Evolutionary conservation across 2,329 filamentous ascomycete species (phyloP).

Genomic region (Pyrenophora teres): DNA sequence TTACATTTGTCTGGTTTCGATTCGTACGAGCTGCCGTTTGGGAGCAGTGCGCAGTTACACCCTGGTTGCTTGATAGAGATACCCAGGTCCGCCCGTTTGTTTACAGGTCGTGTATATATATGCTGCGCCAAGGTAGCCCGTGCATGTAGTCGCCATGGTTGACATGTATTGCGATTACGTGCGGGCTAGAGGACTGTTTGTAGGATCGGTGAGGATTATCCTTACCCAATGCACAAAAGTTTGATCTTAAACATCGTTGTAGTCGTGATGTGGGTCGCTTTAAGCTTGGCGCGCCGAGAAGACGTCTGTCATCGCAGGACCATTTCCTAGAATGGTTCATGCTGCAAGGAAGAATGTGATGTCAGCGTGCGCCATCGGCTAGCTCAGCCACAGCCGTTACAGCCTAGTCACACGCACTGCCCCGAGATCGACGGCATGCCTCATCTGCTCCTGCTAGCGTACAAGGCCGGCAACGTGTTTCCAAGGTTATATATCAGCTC

Average conservation of each 20-base stretch:
- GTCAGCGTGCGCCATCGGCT: not conserved
- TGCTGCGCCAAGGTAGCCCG: constrained; percentile 3
- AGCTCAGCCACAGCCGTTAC: constrained; percentile 3
- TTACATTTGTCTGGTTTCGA: constrained; percentile 5
- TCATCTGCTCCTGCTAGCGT: not conserved
- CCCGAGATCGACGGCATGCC: constrained; percentile 1
- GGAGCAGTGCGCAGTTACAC: constrained; percentile 25
- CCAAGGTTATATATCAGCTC: not conserved
- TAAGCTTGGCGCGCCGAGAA: too few relatives aligned
- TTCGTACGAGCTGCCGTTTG: constrained; percentile 20
- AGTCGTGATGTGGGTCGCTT: not conserved
- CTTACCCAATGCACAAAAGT: constrained; percentile 20
- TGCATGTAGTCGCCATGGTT: constrained; percentile 29
- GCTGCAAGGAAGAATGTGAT: not conserved
- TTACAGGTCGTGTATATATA: constrained; percentile 22
- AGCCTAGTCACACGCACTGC: constrained; percentile 4
- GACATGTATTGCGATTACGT: constrained; percentile 12
- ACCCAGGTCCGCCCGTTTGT: constrained; percentile 11
- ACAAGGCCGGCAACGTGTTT: not conserved
- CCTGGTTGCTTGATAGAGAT: constrained; percentile 11
- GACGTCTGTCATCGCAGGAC: not conserved
- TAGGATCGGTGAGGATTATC: constrained; percentile 9
- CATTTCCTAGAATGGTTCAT: too few relatives aligned
- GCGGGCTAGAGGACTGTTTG: constrained; percentile 7
- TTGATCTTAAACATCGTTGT: not conserved